Evolutionary conservation across 306 rosid genomes (phyloP), one percentile per base, ranked within the genome.

Genomic region (Carpinus fangiana): DNA sequence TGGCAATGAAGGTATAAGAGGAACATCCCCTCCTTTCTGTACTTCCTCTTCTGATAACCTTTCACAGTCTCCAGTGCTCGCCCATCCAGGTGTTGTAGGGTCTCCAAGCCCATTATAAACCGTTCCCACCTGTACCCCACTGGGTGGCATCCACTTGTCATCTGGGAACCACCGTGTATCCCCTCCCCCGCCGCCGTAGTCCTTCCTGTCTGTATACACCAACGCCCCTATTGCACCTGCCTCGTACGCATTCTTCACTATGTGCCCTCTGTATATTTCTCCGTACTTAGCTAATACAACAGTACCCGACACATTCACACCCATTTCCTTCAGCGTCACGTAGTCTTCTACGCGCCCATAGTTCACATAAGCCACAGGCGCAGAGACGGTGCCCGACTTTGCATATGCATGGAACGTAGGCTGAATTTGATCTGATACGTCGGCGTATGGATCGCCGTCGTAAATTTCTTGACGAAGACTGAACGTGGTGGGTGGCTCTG

Each of bases 81-180:
- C 81, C 94, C 97, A 90, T 51, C 94, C 92, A 4, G 97, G 97
- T 16, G 97, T 92, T 0, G 91, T 88, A 4, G 94, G 97, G 48
- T 92, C 92, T 6, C 97, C 97, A 38, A 51, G 0, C 28, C 86
- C 93, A 17, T 45, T 72, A 45, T 82, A 90, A 8, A 88, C 85
- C 5, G 92, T 11, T 23, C 97, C 97, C 76, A 88, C 87, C 80
- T 90, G 97, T 50, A 92, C 91, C 36, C 97, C 94, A 48, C 90
- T 90, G 14, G 97, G 97, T 18, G 97, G 91, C 90, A 92, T 46
- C 92, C 92, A 92, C 80, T 82, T 86, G 0, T 71, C 87, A 12
- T 86, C 85, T 8, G 93, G 96, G 54, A 91, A 91, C 89, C 93
- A 88, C 83, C 69, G 51, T 57, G 41, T 76, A 45, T 23, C 80